A percentile compares a stretch with the other conserved stretches of the same genome.
Conservation (phyloP, 2,329 filamentous ascomycete genomes). For the Penicillium sp. region DNA sequence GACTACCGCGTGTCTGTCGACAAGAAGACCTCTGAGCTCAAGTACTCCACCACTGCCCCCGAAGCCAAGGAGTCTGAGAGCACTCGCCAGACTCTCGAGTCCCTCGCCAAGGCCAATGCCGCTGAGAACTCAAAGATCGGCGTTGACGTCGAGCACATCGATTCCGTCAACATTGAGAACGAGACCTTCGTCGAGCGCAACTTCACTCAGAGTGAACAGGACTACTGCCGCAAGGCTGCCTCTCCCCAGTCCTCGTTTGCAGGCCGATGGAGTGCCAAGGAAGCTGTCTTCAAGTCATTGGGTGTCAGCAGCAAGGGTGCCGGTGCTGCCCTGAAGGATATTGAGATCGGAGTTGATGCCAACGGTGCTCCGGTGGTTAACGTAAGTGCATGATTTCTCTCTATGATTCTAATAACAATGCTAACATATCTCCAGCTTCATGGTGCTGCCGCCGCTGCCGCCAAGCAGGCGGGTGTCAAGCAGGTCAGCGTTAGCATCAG, state of each 20-base stretch:
- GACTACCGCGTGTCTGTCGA: constrained; percentile 80
- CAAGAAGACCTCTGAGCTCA: constrained; percentile 80
- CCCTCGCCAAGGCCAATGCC: constrained; percentile 66
- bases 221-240: constrained; percentile 78
- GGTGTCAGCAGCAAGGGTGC: constrained; percentile 84
- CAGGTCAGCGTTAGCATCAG: constrained; percentile 91
- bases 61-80: constrained; percentile 62
- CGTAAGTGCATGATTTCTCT: constrained; percentile 57
- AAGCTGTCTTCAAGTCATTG: constrained; percentile 96
- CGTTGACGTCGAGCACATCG: constrained; percentile 88
- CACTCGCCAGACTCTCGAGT: constrained; percentile 74
- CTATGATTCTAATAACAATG: constrained; percentile 5
- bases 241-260: constrained; percentile 88
- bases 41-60: constrained; percentile 68
- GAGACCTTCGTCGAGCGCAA: constrained; percentile 93
- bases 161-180: constrained; percentile 86
- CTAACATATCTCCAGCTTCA: constrained; percentile 63
- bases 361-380: constrained; percentile 79
- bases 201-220: constrained; percentile 80
- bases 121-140: constrained; percentile 74
- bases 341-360: constrained; percentile 82
- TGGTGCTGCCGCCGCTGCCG: constrained; percentile 77
- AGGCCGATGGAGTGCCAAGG: constrained; percentile 95
- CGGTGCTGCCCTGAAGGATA: constrained; percentile 87
- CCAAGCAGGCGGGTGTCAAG: constrained; percentile 84